A percentile compares a stretch with the other conserved stretches of the same genome.
phyloP scores from a whole-genome alignment of 768 basidiomycete species.

The Cyclocybe cylindracea region DNA sequence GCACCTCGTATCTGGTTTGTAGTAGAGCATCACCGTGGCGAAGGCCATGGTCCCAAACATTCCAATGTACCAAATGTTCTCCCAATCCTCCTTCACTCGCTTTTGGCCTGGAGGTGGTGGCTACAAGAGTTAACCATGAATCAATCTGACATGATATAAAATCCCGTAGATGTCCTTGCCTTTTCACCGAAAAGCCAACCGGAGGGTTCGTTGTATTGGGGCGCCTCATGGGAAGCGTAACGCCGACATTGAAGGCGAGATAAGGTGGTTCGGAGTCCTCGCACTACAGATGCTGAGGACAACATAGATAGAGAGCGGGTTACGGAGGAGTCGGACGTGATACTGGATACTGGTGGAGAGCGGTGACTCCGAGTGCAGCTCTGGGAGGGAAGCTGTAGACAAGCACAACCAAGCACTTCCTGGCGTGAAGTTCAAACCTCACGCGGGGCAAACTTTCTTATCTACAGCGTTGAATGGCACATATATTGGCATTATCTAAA shows the following conservation, averaged over 20 bases:
- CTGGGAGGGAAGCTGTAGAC: neutral
- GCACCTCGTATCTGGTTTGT: conserved; percentile 93
- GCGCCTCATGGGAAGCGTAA: conserved; percentile 74
- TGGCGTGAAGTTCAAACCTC: neutral
- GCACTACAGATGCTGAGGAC: conserved; percentile 42
- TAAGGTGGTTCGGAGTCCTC: conserved; percentile 41
- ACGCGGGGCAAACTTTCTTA: too few species aligned
- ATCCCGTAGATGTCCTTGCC: conserved; percentile 41
- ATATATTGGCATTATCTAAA: too few species aligned
- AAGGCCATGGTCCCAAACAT: conserved; percentile 89
- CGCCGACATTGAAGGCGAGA: conserved; percentile 42
- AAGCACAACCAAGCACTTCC: conserved; percentile 6
- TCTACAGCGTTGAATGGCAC: too few species aligned
- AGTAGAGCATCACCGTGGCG: conserved; percentile 76
- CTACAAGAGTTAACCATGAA: conserved; percentile 33
- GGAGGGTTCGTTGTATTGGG: conserved; percentile 86
- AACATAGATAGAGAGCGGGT: conserved; percentile 37
- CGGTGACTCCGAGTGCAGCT: neutral
- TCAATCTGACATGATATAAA: neutral
- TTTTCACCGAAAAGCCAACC: conserved; percentile 90
- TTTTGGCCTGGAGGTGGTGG: conserved; percentile 81
- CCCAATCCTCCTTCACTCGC: conserved; percentile 88
- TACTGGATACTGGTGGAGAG: neutral
- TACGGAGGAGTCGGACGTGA: neutral
- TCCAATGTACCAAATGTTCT: conserved; percentile 85